Conservation (phyloP, 495 filamentous ascomycete species). For the Hyaloscypha finlandica region DNA sequence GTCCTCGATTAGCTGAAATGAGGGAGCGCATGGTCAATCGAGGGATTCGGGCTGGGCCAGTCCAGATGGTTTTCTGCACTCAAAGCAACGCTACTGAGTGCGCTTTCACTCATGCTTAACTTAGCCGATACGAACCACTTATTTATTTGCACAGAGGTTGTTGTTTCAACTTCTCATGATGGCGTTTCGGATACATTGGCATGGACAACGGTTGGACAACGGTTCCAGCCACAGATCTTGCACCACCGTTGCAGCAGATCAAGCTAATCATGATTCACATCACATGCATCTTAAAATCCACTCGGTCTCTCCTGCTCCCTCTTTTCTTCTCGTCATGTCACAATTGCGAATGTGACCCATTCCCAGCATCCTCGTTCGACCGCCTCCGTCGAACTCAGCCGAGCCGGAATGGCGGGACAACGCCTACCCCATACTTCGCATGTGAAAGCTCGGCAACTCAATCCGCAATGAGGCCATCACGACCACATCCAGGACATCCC, state of each 20-base stretch:
- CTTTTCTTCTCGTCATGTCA: background rate
- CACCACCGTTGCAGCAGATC: background rate
- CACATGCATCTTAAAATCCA: background rate
- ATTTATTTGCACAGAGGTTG: background rate
- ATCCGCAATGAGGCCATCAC: background rate
- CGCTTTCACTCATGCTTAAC: constrained; percentile 22
- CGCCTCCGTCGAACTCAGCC: background rate
- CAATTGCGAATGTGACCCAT: background rate
- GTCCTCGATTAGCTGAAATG: constrained; percentile 66
- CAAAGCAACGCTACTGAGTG: constrained; percentile 45
- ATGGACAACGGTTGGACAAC: background rate
- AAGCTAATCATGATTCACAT: background rate
- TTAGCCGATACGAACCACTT: background rate
- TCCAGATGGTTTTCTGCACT: constrained; percentile 56
- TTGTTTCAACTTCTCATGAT: background rate
- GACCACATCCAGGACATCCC: background rate
- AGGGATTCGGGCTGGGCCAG: constrained; percentile 61
- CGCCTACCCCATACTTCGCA: background rate
- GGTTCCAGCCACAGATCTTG: background rate
- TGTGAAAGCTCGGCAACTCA: constrained; percentile 12
- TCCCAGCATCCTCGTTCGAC: background rate
- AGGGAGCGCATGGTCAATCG: constrained; percentile 68
- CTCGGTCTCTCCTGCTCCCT: background rate
- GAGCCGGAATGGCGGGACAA: background rate
- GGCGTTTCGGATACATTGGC: background rate